Evolutionary conservation across 228 moss, liverwort and hornwort species (phyloP).

Genomic region (Sphagnum fallax): DNA sequence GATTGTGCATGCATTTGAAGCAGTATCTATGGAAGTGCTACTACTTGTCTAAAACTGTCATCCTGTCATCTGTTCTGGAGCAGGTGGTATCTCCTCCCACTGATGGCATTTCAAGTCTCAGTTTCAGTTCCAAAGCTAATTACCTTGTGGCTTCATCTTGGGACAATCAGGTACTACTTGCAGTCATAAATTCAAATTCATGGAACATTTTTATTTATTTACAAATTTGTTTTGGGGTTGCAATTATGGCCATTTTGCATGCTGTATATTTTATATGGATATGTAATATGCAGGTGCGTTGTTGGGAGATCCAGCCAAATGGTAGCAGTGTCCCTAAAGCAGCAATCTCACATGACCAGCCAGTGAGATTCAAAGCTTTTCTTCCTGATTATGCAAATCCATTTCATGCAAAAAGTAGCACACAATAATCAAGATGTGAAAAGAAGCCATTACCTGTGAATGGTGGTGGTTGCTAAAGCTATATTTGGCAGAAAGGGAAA

Average conservation of each 20-base stretch:
- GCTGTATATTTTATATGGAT: no score
- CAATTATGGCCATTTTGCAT: no score
- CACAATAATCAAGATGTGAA: no score
- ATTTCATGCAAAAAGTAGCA: no score
- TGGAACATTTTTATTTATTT: no score
- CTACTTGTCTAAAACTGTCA: neutral
- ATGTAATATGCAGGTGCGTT: constrained; percentile 47
- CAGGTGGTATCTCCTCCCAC: constrained; percentile 74
- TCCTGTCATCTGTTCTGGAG: constrained; percentile 6
- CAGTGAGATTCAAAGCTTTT: constrained; percentile 37
- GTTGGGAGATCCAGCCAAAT: constrained; percentile 95
- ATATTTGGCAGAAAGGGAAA: no score
- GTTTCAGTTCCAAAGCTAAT: constrained; percentile 88
- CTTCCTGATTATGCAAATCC: neutral
- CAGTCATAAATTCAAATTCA: neutral
- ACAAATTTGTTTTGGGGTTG: no score
- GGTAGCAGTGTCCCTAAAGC: constrained; percentile 93
- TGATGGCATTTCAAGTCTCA: constrained; percentile 84
- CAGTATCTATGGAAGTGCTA: neutral
- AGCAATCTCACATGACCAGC: constrained; percentile 80
- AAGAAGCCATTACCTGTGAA: no score
- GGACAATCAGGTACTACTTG: constrained; percentile 74
- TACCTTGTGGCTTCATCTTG: constrained; percentile 91
- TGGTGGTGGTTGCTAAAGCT: no score
- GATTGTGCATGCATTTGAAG: neutral